phyloP scores from a whole-genome alignment of 2,329 filamentous ascomycete species.

The Neopestalotiopsis rosae region DNA sequence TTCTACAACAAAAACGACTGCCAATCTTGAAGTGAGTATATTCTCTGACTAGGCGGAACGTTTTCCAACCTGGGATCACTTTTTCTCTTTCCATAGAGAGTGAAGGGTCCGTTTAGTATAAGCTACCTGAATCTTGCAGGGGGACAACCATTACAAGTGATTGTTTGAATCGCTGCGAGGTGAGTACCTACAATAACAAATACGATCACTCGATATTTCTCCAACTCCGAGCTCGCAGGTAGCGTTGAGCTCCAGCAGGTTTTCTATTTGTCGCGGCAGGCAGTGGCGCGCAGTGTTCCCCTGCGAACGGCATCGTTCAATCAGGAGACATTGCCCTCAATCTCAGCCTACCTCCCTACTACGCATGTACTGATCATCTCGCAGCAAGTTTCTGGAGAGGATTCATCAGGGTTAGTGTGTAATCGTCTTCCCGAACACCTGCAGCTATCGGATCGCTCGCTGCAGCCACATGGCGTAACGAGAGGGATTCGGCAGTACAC shows the following conservation, averaged over 20 bases:
- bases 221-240: background rate
- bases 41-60: background rate
- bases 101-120: background rate
- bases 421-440: slow-evolving; percentile 5
- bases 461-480: slow-evolving; percentile 3
- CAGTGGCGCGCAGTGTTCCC: slow-evolving; percentile 4
- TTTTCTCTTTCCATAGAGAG: background rate
- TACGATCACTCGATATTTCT: background rate
- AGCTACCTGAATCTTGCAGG: background rate
- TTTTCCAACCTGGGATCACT: background rate
- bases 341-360: background rate
- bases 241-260: background rate
- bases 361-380: background rate
- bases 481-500: background rate
- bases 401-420: slow-evolving; percentile 14
- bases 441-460: slow-evolving; percentile 7
- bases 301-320: slow-evolving; percentile 10
- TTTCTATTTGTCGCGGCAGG: slow-evolving; percentile 11
- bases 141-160: background rate
- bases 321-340: background rate
- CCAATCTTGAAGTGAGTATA: background rate
- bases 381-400: background rate
- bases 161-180: background rate
- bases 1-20: background rate
- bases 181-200: background rate